Percentiles rank a stretch among this genome's conserved stretches.
These are phyloP conservation scores for Candida sojae DNA, from an alignment of 1,139 yeast genomes.

Conservation along the genomic window DNA sequence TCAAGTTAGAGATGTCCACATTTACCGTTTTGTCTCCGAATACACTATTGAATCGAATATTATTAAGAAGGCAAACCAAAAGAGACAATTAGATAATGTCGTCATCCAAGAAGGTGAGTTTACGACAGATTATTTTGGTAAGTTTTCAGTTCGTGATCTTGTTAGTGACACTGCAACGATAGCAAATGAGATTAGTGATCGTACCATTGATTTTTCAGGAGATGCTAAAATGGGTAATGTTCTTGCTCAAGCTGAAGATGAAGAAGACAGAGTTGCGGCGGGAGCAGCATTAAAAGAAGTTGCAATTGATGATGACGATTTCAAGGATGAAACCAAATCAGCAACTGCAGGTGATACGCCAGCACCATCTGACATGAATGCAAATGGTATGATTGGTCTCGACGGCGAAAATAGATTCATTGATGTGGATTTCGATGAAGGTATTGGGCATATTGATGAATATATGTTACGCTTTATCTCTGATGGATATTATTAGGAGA, in stretches of 20 bases:
- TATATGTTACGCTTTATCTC: conserved; percentile 93
- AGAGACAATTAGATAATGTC: conserved; percentile 90
- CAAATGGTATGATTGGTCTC: conserved; percentile 15
- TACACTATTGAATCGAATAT: conserved; percentile 96
- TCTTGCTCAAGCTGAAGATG: conserved; percentile 94
- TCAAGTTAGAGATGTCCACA: conserved; percentile 96
- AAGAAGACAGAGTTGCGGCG: conserved; percentile 93
- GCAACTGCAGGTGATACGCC: conserved; percentile 41
- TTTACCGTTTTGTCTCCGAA: conserved; percentile 93
- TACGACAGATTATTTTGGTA: conserved; percentile 93
- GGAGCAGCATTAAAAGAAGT: conserved; percentile 84
- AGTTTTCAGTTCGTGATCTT: conserved; percentile 84
- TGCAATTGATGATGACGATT: conserved; percentile 84
- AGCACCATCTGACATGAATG: conserved; percentile 17
- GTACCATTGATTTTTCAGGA: conserved; percentile 37
- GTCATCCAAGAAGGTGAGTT: conserved; percentile 98
- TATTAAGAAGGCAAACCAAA: conserved; percentile 91
- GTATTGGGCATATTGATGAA: conserved; percentile 89
- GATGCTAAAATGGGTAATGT: conserved; percentile 62
- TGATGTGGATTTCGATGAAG: conserved; percentile 69
- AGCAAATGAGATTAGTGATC: conserved; percentile 37
- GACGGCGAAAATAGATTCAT: conserved; percentile 24
- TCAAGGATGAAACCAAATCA: conserved; percentile 44
- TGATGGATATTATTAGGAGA: conserved; percentile 49
- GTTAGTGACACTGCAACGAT: conserved; percentile 61